Conservation (phyloP, 371 early-diverging fungal species). For the Synchytrium microbalum region DNA sequence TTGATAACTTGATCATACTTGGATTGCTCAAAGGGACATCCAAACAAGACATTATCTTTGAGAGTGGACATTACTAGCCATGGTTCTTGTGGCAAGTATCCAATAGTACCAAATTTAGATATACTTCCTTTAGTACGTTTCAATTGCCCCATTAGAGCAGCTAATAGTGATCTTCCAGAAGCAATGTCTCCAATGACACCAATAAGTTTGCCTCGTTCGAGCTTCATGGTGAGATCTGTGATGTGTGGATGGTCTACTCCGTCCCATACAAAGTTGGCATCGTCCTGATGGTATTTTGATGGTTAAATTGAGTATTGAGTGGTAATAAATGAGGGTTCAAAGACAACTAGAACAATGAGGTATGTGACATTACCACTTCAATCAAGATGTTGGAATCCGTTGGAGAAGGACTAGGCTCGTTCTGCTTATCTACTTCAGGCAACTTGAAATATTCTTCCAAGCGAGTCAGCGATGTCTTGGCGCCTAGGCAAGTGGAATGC, state of each 20-base stretch:
- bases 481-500: constrained; percentile 30
- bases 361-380: constrained; percentile 18
- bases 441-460: constrained; percentile 49
- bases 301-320: not conserved
- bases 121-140: constrained; percentile 24
- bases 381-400: constrained; percentile 16
- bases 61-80: constrained; percentile 42
- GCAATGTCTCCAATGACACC: constrained; percentile 67
- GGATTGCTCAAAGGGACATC: constrained; percentile 31
- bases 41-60: constrained; percentile 44
- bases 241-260: constrained; percentile 48
- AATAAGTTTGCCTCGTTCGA: constrained; percentile 44
- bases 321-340: not conserved
- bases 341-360: constrained; percentile 2
- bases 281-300: constrained; percentile 16
- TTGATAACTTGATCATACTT: constrained; percentile 33
- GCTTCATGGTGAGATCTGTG: constrained; percentile 41
- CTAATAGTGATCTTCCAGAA: constrained; percentile 53
- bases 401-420: not conserved
- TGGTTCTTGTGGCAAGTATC: constrained; percentile 38
- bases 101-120: constrained; percentile 12
- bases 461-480: constrained; percentile 41
- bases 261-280: constrained; percentile 58
- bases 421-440: constrained; percentile 44
- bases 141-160: constrained; percentile 59